Evolutionary conservation across 73 alveolate genomes (phyloP).

Genomic region (Urostyla sp.): DNA sequence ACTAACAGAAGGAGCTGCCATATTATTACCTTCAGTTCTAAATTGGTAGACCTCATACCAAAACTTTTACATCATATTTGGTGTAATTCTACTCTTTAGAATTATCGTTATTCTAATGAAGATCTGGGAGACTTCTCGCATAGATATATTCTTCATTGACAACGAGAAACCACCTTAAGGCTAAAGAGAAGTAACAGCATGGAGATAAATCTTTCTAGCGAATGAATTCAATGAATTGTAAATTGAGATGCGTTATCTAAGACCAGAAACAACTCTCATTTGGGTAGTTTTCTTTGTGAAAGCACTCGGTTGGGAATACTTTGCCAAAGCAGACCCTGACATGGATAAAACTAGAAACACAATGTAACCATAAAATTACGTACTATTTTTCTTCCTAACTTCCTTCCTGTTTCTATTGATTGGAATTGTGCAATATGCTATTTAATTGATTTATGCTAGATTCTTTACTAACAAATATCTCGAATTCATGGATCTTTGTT

Average conservation of each 20-base stretch:
- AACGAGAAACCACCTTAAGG: conserved; percentile 81
- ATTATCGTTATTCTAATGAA: conserved; percentile 63
- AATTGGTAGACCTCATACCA: conserved; percentile 58
- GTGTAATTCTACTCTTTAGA: conserved; percentile 67
- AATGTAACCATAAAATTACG: conserved; percentile 69
- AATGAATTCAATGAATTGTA: conserved; percentile 86
- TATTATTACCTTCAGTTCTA: conserved; percentile 79
- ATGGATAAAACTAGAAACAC: conserved; percentile 21
- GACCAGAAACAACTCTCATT: conserved; percentile 72
- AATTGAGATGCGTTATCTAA: conserved; percentile 67
- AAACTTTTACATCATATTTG: conserved; percentile 70
- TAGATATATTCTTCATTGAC: conserved; percentile 85
- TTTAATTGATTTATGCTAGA: conserved; percentile 64
- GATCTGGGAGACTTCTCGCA: conserved; percentile 69
- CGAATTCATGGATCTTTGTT: conserved; percentile 88
- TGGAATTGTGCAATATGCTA: conserved; percentile 62
- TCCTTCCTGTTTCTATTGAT: conserved; percentile 69
- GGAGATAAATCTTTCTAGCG: conserved; percentile 85
- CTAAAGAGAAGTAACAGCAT: conserved; percentile 68
- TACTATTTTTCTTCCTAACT: conserved; percentile 78
- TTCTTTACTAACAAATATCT: conserved; percentile 74
- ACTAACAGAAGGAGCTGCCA: conserved; percentile 68
- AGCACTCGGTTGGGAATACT: conserved; percentile 81
- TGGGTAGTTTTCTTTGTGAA: conserved; percentile 74
- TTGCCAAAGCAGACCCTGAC: conserved; percentile 76